Evolutionary conservation across 139 green algal genomes (phyloP).

Genomic region (Chlorella sp.): DNA sequence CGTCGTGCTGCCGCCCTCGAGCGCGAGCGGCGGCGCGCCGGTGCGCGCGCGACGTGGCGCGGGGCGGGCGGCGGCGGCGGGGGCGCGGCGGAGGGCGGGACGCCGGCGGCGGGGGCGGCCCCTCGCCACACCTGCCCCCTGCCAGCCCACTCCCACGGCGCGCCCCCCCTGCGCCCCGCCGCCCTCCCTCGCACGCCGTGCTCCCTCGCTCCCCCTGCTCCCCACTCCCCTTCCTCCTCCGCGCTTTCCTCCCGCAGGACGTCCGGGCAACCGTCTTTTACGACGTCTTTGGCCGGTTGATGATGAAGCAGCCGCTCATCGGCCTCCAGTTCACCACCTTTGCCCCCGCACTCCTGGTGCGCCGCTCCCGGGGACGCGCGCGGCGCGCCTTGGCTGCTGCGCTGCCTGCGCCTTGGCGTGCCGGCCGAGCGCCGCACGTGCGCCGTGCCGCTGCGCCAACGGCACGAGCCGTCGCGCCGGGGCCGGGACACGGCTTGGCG

Average conservation of each 20-base stretch:
- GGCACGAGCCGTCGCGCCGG: no score
- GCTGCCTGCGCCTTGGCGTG: no score
- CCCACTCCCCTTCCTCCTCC: not conserved
- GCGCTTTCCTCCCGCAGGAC: not conserved
- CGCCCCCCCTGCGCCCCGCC: no score
- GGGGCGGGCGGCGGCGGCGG: not conserved
- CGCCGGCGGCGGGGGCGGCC: no score
- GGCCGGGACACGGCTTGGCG: no score
- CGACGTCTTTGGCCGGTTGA: constrained; percentile 50
- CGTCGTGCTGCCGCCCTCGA: constrained; percentile 39
- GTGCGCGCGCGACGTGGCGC: not conserved
- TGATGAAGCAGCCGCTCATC: constrained; percentile 59
- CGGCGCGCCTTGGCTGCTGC: no score
- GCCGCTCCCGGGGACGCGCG: no score
- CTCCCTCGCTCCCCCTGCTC: not conserved
- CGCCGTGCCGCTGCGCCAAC: no score
- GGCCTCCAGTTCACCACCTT: constrained; percentile 62
- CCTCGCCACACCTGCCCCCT: no score
- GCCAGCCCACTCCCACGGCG: no score
- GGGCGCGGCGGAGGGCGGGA: no score
- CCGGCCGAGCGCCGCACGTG: no score
- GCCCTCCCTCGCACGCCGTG: not conserved
- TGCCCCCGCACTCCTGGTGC: constrained; percentile 46
- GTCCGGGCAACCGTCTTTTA: constrained; percentile 58
- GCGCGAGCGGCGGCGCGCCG: constrained; percentile 6